Conservation (phyloP, 805 yeast genomes). For the Pichia nanzhaoensis region DNA sequence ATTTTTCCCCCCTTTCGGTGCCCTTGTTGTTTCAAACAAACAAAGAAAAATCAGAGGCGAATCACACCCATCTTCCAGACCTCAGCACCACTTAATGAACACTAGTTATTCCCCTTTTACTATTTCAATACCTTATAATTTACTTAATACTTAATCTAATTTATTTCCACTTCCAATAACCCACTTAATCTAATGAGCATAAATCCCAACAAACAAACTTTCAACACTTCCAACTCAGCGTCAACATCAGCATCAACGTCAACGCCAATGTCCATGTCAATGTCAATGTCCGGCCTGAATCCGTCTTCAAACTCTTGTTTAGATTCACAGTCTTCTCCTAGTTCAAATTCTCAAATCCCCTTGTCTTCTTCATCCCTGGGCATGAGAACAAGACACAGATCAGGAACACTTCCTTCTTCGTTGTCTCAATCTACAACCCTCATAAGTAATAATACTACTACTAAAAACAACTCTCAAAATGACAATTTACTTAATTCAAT, state of each 20-base stretch:
- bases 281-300: not conserved
- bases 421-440: conserved; percentile 8
- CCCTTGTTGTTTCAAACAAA: no score
- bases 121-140: no score
- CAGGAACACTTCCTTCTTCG: conserved; percentile 67
- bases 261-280: not conserved
- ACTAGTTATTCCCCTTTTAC: no score
- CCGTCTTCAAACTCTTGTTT: not conserved
- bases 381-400: conserved; percentile 54
- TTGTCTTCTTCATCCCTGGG: conserved; percentile 19
- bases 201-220: not conserved
- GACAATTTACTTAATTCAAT: not conserved
- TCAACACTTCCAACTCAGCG: no score
- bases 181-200: not conserved
- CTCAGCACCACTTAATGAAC: no score
- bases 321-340: not conserved
- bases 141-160: no score
- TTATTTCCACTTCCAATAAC: no score
- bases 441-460: conserved; percentile 10
- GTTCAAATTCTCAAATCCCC: not conserved
- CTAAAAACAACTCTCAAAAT: no score
- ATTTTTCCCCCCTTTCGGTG: no score
- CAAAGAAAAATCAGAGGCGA: no score
- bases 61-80: no score
- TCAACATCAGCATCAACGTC: no score